These are phyloP conservation scores for Alternaria arborescens DNA, from an alignment of 2,329 filamentous ascomycete species.

Conservation along the genomic window DNA sequence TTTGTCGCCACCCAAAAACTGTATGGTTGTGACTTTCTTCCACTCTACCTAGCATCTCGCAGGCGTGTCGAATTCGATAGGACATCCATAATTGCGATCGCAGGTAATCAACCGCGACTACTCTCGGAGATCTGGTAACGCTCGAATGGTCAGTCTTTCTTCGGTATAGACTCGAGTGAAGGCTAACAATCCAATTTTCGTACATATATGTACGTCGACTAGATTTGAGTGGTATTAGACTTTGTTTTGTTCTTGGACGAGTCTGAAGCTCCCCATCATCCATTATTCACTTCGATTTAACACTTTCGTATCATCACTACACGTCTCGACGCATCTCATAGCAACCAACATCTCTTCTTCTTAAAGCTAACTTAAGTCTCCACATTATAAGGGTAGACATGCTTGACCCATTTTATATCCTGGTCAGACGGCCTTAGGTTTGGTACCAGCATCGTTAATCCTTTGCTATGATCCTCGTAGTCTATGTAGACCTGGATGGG, in stretches of 20 bases:
- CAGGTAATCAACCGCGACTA: neutral
- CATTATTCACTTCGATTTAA: too few species aligned
- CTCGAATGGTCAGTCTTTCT: neutral
- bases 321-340: too few species aligned
- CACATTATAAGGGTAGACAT: neutral
- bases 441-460: neutral
- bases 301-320: neutral
- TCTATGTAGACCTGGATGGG: neutral
- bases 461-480: neutral
- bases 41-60: neutral
- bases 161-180: neutral
- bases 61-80: neutral
- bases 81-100: neutral
- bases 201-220: neutral
- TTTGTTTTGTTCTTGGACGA: neutral
- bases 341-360: neutral
- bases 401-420: conserved; percentile 9
- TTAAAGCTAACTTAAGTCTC: neutral
- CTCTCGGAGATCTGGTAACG: neutral
- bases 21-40: neutral
- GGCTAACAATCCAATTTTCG: neutral
- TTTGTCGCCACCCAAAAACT: neutral
- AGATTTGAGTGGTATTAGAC: neutral
- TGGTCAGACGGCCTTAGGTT: conserved; percentile 6
- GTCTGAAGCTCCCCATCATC: neutral